phyloP scores from a whole-genome alignment of 805 yeast genomes.

The Blastobotrys americana region DNA sequence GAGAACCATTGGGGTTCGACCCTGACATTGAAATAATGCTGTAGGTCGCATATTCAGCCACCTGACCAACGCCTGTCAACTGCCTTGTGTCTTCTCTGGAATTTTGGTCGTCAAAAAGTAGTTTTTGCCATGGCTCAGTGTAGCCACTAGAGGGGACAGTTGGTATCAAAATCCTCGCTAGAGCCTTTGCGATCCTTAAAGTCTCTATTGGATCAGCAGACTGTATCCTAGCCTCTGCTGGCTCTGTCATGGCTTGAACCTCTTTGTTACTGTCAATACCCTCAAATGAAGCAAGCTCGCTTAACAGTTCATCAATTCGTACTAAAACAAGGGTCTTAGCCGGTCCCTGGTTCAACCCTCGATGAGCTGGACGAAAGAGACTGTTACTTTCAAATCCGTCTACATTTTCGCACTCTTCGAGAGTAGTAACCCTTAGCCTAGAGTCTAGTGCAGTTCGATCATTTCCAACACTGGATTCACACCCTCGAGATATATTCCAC shows the following conservation, averaged over 20 bases:
- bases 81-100: not conserved
- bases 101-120: too few species aligned
- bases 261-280: too few species aligned
- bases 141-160: not conserved
- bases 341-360: too few species aligned
- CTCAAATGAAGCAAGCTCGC: not conserved
- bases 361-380: not conserved
- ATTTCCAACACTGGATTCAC: not conserved
- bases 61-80: not conserved
- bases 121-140: not conserved
- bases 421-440: not conserved
- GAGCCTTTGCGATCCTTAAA: not conserved
- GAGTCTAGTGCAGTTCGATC: not conserved
- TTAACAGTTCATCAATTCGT: not conserved
- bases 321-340: too few species aligned
- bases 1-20: too few species aligned
- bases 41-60: not conserved
- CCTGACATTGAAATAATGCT: not conserved
- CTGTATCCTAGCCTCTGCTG: too few species aligned
- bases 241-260: too few species aligned
- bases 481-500: constrained; percentile 12
- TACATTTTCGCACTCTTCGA: not conserved
- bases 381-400: not conserved
- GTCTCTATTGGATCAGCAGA: too few species aligned
- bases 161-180: not conserved